These are phyloP conservation scores for Candida nemodendra DNA, from an alignment of 805 yeast species.

Conservation along the genomic window DNA sequence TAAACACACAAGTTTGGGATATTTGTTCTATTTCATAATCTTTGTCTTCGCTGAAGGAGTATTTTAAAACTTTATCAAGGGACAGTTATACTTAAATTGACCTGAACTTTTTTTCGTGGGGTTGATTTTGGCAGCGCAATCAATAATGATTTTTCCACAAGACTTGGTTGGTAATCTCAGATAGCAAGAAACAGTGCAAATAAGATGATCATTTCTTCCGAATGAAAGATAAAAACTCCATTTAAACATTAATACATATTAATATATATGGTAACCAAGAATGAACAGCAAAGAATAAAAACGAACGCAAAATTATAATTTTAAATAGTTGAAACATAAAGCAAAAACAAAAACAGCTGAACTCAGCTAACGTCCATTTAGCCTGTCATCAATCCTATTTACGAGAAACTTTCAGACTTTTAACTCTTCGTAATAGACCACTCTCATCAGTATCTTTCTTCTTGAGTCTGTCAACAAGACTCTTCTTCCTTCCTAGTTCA, in stretches of 20 bases:
- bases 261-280: not conserved
- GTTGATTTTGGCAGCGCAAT: too few relatives aligned
- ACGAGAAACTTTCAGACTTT: constrained; percentile 78
- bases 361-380: not conserved
- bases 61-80: too few relatives aligned
- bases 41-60: too few relatives aligned
- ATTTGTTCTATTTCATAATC: too few relatives aligned
- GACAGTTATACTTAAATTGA: too few relatives aligned
- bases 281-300: not conserved
- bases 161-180: too few relatives aligned
- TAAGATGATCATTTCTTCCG: too few relatives aligned
- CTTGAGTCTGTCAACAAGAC: constrained; percentile 67
- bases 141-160: too few relatives aligned
- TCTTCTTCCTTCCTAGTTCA: constrained; percentile 76
- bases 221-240: not conserved
- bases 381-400: constrained; percentile 10
- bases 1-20: too few relatives aligned
- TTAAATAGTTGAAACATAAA: not conserved
- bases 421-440: constrained; percentile 78
- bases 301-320: too few relatives aligned
- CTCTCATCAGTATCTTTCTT: constrained; percentile 22
- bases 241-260: not conserved
- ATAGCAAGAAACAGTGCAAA: too few relatives aligned
- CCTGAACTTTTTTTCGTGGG: too few relatives aligned
- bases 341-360: not conserved